Conservation (phyloP, 495 filamentous ascomycete species). For the Xylaria sp. region DNA sequence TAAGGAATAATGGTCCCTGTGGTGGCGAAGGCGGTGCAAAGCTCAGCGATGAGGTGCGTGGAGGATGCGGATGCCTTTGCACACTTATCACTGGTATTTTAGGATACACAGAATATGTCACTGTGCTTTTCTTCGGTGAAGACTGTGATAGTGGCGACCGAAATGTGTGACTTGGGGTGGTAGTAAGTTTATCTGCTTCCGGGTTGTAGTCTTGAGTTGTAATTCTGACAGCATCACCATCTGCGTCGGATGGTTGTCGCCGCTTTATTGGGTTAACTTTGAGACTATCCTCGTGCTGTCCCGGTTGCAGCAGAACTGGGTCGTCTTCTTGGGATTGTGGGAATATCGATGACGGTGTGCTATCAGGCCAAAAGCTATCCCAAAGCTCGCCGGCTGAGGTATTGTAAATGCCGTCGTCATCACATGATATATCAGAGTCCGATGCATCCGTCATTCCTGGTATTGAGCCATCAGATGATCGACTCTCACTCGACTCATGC, state of each 20-base stretch:
- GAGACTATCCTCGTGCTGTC: conserved; percentile 26
- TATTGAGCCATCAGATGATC: conserved; percentile 38
- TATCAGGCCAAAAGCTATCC: conserved; percentile 42
- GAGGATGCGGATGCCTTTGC: conserved; percentile 31
- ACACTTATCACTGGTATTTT: conserved; percentile 27
- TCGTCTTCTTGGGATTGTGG: conserved; percentile 31
- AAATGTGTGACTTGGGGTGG: conserved; percentile 6
- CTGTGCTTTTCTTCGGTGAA: conserved; percentile 25
- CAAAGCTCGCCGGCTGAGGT: conserved; percentile 39
- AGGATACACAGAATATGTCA: conserved; percentile 36
- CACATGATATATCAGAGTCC: conserved; percentile 40
- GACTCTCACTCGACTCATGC: conserved; percentile 37
- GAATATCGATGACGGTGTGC: neutral
- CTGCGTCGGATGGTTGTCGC: conserved; percentile 9
- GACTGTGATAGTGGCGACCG: conserved; percentile 26
- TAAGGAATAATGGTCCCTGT: conserved; percentile 27
- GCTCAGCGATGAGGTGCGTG: conserved; percentile 38
- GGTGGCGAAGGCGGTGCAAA: conserved; percentile 30
- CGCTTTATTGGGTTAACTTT: conserved; percentile 17
- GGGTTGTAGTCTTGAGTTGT: conserved; percentile 1
- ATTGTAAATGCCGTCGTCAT: conserved; percentile 38
- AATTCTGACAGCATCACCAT: conserved; percentile 28
- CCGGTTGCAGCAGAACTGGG: conserved; percentile 30
- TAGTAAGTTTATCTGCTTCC: conserved; percentile 13
- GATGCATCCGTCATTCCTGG: conserved; percentile 43